Conservation (phyloP, 2,329 filamentous ascomycete genomes). For the Xylaria sp. region DNA sequence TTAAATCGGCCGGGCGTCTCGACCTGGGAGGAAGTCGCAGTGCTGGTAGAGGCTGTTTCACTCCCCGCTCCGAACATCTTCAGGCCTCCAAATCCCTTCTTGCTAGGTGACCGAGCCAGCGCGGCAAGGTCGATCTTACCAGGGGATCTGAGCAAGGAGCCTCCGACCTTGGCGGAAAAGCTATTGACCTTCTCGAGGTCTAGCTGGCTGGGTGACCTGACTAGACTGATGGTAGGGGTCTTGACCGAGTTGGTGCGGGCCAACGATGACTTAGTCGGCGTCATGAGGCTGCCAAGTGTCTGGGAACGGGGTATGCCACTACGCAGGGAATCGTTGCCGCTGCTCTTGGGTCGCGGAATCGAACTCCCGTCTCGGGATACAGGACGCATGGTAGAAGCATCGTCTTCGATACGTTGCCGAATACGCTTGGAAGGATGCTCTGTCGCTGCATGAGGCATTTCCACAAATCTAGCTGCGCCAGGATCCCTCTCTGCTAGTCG, state of each 20-base stretch:
- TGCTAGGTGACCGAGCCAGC: constrained; percentile 43
- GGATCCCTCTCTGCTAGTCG: constrained; percentile 30
- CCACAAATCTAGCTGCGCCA: constrained; percentile 43
- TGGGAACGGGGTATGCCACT: constrained; percentile 49
- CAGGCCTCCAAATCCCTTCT: constrained; percentile 42
- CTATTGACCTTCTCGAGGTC: constrained; percentile 46
- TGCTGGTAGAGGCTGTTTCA: constrained; percentile 44
- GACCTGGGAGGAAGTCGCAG: constrained; percentile 42
- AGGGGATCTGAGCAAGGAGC: constrained; percentile 44
- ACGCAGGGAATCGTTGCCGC: constrained; percentile 45
- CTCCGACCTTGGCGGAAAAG: constrained; percentile 55
- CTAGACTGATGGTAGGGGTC: constrained; percentile 58
- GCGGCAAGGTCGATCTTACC: constrained; percentile 48
- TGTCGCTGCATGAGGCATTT: no score
- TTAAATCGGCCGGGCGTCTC: constrained; percentile 59
- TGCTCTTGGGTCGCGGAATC: constrained; percentile 56
- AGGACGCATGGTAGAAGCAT: constrained; percentile 70
- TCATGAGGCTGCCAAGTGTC: constrained; percentile 66
- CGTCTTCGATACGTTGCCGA: constrained; percentile 70
- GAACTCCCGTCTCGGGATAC: constrained; percentile 53
- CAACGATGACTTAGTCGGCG: constrained; percentile 78
- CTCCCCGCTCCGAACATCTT: constrained; percentile 60
- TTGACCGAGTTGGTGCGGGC: constrained; percentile 64
- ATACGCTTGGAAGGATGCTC: constrained; percentile 70
- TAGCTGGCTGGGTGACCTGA: constrained; percentile 61